Conservation (phyloP, 2,329 filamentous ascomycete genomes). For the Peltaster fructicola region DNA sequence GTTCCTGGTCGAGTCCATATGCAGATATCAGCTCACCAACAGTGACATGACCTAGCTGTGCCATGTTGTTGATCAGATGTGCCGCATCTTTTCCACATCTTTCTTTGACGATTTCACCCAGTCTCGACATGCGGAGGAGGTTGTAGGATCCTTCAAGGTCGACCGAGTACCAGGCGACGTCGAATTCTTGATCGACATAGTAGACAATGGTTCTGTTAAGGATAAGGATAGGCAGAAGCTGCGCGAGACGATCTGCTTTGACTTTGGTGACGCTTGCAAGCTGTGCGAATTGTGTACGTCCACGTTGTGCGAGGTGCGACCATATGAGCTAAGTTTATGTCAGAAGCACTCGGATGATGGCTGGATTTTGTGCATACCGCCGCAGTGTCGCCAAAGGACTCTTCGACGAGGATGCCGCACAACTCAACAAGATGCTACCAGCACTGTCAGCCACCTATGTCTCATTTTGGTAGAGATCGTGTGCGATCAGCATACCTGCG, state of each 20-base stretch:
- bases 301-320: too few species aligned
- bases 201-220: too few species aligned
- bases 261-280: too few species aligned
- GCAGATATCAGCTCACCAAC: slow-evolving; percentile 52
- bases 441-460: too few species aligned
- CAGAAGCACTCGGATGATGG: too few species aligned
- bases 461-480: too few species aligned
- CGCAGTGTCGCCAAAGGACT: slow-evolving; percentile 79
- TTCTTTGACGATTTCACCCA: slow-evolving; percentile 56
- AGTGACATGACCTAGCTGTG: slow-evolving; percentile 61
- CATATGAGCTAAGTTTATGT: too few species aligned
- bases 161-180: slow-evolving; percentile 60
- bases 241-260: too few species aligned
- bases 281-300: too few species aligned
- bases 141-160: slow-evolving; percentile 67
- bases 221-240: too few species aligned
- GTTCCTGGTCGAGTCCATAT: slow-evolving; percentile 35
- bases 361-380: too few species aligned
- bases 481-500: slow-evolving; percentile 2
- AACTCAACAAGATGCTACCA: slow-evolving; percentile 76
- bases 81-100: slow-evolving; percentile 59
- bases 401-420: slow-evolving; percentile 73
- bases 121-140: slow-evolving; percentile 63
- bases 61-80: slow-evolving; percentile 54
- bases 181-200: slow-evolving; percentile 15